Evolutionary conservation across 163 green algal genomes (phyloP).

Genomic region (Scenedesmus sp.): DNA sequence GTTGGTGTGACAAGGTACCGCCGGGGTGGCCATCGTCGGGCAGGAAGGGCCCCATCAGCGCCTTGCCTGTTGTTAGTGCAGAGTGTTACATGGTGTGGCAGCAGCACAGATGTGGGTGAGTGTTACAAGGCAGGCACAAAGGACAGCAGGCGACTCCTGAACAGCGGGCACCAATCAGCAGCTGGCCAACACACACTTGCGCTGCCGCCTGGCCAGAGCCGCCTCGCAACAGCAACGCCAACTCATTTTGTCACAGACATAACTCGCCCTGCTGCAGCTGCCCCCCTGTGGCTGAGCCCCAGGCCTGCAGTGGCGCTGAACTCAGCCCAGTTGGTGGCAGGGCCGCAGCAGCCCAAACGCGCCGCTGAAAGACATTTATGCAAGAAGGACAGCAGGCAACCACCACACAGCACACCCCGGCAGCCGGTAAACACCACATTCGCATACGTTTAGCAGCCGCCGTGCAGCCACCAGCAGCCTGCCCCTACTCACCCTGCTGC

Average conservation of each 20-base stretch:
- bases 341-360: constrained; percentile 17
- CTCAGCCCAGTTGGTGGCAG: constrained; percentile 99
- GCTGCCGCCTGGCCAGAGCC: constrained; percentile 57
- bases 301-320: constrained; percentile 97
- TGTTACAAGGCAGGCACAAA: background rate
- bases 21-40: constrained; percentile 80
- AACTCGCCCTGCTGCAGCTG: constrained; percentile 81
- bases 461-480: background rate
- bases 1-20: background rate
- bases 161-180: background rate
- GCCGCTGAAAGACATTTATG: too few species aligned
- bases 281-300: constrained; percentile 95
- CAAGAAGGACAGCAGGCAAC: too few species aligned
- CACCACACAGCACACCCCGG: too few species aligned
- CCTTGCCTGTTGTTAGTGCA: background rate
- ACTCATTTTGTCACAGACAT: too few species aligned
- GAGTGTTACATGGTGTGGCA: background rate
- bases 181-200: background rate
- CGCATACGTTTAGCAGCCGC: too few species aligned
- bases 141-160: background rate
- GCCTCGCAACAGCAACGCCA: too few species aligned
- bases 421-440: too few species aligned
- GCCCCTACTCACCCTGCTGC: constrained; percentile 62
- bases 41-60: constrained; percentile 97
- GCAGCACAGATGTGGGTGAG: background rate